Percentiles rank a stretch among this genome's conserved stretches.
These are phyloP conservation scores for Sporothrix luriei DNA, from an alignment of 2,329 filamentous ascomycete species.

Conservation along the genomic window DNA sequence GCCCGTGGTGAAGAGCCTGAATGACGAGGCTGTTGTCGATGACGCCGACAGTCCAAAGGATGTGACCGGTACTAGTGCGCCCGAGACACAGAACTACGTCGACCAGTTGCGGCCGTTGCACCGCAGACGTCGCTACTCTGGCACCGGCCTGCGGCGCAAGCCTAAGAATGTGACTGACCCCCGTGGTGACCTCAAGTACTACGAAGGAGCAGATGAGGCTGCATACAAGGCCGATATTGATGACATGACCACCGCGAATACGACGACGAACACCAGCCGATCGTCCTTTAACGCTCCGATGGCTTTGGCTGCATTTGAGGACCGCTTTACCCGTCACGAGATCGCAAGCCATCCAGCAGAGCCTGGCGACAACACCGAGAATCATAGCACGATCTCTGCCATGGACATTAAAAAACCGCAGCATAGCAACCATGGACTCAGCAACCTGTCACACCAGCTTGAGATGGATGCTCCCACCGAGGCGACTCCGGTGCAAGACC, in stretches of 20 bases:
- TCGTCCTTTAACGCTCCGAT: constrained; percentile 31
- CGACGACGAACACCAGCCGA: constrained; percentile 32
- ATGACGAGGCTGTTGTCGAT: constrained; percentile 33
- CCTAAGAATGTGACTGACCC: constrained; percentile 71
- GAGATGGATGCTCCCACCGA: neutral
- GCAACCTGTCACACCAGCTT: neutral
- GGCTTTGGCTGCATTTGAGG: constrained; percentile 8
- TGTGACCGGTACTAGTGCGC: constrained; percentile 65
- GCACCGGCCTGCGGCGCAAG: constrained; percentile 75
- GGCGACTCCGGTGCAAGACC: constrained; percentile 28
- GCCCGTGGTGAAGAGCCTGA: neutral
- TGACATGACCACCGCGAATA: constrained; percentile 34
- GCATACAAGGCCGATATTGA: constrained; percentile 73
- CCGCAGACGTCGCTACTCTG: constrained; percentile 75
- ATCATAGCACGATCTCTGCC: constrained; percentile 34
- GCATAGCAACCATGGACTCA: constrained; percentile 15
- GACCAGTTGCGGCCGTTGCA: constrained; percentile 49
- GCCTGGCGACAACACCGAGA: constrained; percentile 4
- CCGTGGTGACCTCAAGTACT: constrained; percentile 82
- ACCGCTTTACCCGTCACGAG: neutral
- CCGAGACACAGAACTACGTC: constrained; percentile 60
- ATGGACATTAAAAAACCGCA: constrained; percentile 32
- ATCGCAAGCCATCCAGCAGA: neutral
- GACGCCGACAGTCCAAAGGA: constrained; percentile 52
- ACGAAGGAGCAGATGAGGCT: constrained; percentile 83